These are phyloP conservation scores for Coelastrella sp. DNA, from an alignment of 139 green algal genomes.

Conservation along the genomic window DNA sequence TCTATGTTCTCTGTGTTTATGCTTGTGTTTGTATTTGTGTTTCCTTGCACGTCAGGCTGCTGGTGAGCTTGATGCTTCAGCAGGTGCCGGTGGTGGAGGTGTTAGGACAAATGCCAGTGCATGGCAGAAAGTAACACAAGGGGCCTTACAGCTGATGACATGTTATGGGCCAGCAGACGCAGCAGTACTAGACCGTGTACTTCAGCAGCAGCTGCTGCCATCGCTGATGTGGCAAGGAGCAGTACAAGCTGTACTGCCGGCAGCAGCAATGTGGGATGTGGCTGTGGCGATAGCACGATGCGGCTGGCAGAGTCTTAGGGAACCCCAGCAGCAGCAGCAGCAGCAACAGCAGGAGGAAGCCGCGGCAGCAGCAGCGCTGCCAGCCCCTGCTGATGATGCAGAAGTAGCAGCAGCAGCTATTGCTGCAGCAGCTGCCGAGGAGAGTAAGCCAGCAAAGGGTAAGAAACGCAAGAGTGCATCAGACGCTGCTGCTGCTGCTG, in stretches of 20 bases:
- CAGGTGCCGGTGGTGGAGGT: neutral
- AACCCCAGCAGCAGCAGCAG: neutral
- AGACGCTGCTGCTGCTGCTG: slow-evolving; percentile 8
- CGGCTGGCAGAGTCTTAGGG: slow-evolving; percentile 12
- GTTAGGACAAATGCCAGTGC: neutral
- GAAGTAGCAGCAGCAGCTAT: slow-evolving; percentile 3
- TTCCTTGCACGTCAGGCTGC: neutral
- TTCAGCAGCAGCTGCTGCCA: slow-evolving; percentile 30
- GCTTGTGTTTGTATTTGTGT: no score
- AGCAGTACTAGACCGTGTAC: neutral
- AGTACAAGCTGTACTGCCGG: neutral
- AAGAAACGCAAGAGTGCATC: neutral
- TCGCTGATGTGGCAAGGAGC: slow-evolving; percentile 32
- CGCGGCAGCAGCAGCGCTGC: neutral
- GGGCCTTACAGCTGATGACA: slow-evolving; percentile 3
- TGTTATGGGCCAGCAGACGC: slow-evolving; percentile 4
- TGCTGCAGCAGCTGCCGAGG: neutral
- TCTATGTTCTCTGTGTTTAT: no score
- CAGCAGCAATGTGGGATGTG: slow-evolving; percentile 20
- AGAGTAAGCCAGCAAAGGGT: neutral
- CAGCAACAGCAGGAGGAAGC: neutral
- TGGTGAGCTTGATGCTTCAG: slow-evolving; percentile 23
- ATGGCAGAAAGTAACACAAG: slow-evolving; percentile 16
- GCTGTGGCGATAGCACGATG: slow-evolving; percentile 15
- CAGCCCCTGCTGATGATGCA: neutral